Conservation (phyloP, 192 early-diverging fungal species). For the Geranomyces michiganensis region DNA sequence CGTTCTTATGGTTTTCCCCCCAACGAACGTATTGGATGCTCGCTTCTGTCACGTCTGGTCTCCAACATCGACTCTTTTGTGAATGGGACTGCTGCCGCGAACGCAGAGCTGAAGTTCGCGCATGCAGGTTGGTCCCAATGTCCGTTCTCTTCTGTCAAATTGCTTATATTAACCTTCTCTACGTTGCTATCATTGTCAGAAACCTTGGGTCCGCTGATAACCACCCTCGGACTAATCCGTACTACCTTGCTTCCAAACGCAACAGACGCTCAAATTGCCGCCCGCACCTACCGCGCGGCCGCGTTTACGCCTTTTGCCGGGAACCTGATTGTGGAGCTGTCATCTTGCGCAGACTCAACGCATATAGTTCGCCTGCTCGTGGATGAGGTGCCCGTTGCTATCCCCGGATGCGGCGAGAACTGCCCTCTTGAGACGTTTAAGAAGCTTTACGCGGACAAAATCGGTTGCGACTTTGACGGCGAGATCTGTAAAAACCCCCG, state of each 20-base stretch:
- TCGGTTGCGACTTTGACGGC: conserved; percentile 41
- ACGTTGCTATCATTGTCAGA: conserved; percentile 9
- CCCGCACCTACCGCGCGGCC: conserved; percentile 20
- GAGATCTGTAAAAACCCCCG: not conserved
- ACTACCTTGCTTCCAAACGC: not conserved
- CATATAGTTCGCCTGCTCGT: conserved; percentile 23
- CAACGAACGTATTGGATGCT: conserved; percentile 35
- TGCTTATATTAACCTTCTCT: too few species aligned
- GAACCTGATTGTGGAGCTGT: conserved; percentile 40
- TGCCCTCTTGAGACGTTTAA: conserved; percentile 28
- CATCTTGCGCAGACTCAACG: conserved; percentile 16
- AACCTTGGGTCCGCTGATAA: conserved; percentile 35
- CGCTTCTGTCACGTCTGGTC: conserved; percentile 29
- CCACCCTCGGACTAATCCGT: conserved; percentile 36
- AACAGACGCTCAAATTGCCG: conserved; percentile 26
- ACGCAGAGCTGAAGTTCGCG: conserved; percentile 21
- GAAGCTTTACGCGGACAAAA: conserved; percentile 23
- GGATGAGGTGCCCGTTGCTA: conserved; percentile 25
- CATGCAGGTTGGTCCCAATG: not conserved
- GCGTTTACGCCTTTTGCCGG: conserved; percentile 35
- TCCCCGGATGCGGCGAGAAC: conserved; percentile 27
- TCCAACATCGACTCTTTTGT: conserved; percentile 32
- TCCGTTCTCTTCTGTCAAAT: too few species aligned
- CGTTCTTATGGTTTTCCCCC: conserved; percentile 4
- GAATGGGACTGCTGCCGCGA: not conserved